Percentiles rank a stretch among this genome's conserved stretches.
These are phyloP conservation scores for Podaxis pistillaris DNA, from an alignment of 768 basidiomycete genomes.

Conservation along the genomic window DNA sequence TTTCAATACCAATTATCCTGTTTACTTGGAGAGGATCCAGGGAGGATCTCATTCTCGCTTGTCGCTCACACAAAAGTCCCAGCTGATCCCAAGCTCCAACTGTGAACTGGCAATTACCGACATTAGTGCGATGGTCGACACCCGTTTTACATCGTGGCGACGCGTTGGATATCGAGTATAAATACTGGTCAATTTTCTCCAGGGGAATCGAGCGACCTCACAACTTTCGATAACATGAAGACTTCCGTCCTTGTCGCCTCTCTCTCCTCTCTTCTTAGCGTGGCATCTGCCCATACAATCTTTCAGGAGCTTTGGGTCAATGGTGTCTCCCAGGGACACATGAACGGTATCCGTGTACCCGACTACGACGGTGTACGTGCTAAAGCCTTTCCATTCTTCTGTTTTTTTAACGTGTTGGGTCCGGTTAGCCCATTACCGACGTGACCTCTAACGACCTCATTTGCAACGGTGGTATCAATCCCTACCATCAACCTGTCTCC, in stretches of 20 bases:
- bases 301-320: slow-evolving; percentile 57
- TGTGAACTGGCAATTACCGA: background rate
- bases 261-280: slow-evolving; percentile 28
- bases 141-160: background rate
- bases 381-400: background rate
- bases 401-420: background rate
- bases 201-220: background rate
- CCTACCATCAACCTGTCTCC: slow-evolving; percentile 28
- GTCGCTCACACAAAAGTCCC: background rate
- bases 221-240: slow-evolving; percentile 23
- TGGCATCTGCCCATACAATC: slow-evolving; percentile 48
- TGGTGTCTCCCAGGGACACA: slow-evolving; percentile 44
- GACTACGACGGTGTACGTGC: slow-evolving; percentile 41
- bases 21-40: background rate
- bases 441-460: slow-evolving; percentile 12
- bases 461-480: slow-evolving; percentile 12
- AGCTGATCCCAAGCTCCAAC: background rate
- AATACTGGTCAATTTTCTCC: background rate
- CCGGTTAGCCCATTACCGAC: slow-evolving; percentile 12
- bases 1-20: background rate
- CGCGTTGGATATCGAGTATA: background rate
- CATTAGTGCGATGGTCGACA: background rate
- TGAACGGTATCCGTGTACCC: slow-evolving; percentile 39
- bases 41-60: too few relatives aligned
- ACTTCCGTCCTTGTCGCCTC: slow-evolving; percentile 22